These are phyloP conservation scores for Fragosphaeria purpurea DNA, from an alignment of 2,329 filamentous ascomycete species.

Conservation along the genomic window DNA sequence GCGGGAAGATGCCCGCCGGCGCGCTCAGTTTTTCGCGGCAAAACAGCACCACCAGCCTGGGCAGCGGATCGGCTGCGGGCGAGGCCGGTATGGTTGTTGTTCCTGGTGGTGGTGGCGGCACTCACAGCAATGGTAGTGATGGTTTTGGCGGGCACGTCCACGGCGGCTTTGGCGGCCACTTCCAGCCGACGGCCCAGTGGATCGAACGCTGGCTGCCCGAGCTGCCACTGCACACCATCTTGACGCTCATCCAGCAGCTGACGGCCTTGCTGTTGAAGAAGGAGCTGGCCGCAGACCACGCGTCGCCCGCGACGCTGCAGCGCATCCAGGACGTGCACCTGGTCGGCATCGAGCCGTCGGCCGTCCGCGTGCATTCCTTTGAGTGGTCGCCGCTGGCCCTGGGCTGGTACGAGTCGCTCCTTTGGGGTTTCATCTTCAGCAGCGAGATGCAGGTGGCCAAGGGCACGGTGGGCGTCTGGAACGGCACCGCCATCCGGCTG, in stretches of 20 bases:
- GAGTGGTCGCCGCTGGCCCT: constrained; percentile 86
- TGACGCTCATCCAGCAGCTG: constrained; percentile 64
- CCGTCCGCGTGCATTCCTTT: constrained; percentile 73
- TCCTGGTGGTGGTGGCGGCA: neutral
- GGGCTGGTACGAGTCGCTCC: constrained; percentile 89
- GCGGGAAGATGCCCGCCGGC: constrained; percentile 88
- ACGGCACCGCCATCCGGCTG: constrained; percentile 75
- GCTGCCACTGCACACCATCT: constrained; percentile 75
- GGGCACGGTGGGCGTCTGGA: constrained; percentile 89
- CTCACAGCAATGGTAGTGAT: neutral
- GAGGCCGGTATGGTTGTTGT: too few species aligned
- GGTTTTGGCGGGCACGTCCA: neutral
- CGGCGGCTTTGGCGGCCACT: constrained; percentile 25
- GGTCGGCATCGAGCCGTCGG: constrained; percentile 62
- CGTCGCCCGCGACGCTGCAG: constrained; percentile 24
- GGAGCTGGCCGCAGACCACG: constrained; percentile 25
- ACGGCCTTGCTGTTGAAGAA: constrained; percentile 46
- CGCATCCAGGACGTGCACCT: constrained; percentile 53
- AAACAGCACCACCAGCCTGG: constrained; percentile 77
- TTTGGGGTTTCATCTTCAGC: constrained; percentile 90
- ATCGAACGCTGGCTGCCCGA: constrained; percentile 92
- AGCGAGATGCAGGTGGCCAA: constrained; percentile 80
- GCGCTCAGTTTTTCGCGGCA: constrained; percentile 76
- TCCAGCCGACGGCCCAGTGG: constrained; percentile 75
- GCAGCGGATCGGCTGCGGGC: constrained; percentile 40